Percentiles rank a stretch among this genome's conserved stretches.
These are phyloP conservation scores for Hyphopichia burtonii DNA, from an alignment of 1,139 yeast genomes.

Conservation along the genomic window DNA sequence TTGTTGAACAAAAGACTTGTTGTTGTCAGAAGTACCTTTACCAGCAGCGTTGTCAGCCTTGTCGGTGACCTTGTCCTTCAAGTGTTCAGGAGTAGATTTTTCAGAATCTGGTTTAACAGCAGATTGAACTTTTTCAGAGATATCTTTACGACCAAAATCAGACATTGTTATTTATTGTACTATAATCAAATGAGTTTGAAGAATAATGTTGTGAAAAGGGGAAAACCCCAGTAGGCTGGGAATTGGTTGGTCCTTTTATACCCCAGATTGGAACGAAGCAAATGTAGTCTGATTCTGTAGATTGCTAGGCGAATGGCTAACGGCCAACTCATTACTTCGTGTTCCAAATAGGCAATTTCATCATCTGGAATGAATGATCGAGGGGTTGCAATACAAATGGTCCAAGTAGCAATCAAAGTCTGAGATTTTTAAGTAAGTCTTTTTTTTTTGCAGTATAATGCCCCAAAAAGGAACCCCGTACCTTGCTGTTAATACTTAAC, in stretches of 20 bases:
- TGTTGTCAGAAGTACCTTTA: slow-evolving; percentile 28
- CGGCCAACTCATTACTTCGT: too few species aligned
- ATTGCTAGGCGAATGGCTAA: too few species aligned
- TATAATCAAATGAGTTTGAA: too few species aligned
- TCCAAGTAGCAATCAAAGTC: too few species aligned
- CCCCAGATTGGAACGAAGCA: background rate
- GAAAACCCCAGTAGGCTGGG: too few species aligned
- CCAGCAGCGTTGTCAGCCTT: slow-evolving; percentile 36
- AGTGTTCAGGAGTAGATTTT: slow-evolving; percentile 38
- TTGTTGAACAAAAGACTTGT: slow-evolving; percentile 41
- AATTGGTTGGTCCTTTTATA: background rate
- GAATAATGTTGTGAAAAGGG: too few species aligned
- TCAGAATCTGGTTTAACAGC: slow-evolving; percentile 43
- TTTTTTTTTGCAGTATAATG: too few species aligned
- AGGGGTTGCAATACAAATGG: too few species aligned
- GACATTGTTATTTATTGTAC: slow-evolving; percentile 26
- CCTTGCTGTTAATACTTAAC: too few species aligned
- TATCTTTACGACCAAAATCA: slow-evolving; percentile 46
- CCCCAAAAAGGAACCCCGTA: too few species aligned
- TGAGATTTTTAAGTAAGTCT: too few species aligned
- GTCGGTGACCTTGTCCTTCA: slow-evolving; percentile 38
- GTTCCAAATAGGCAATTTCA: background rate
- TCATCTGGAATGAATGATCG: background rate
- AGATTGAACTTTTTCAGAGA: slow-evolving; percentile 38
- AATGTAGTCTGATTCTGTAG: background rate